Evolutionary conservation across 768 basidiomycete species (phyloP), one percentile per base, ranked within the genome.

Genomic region (Lactarius indigo): DNA sequence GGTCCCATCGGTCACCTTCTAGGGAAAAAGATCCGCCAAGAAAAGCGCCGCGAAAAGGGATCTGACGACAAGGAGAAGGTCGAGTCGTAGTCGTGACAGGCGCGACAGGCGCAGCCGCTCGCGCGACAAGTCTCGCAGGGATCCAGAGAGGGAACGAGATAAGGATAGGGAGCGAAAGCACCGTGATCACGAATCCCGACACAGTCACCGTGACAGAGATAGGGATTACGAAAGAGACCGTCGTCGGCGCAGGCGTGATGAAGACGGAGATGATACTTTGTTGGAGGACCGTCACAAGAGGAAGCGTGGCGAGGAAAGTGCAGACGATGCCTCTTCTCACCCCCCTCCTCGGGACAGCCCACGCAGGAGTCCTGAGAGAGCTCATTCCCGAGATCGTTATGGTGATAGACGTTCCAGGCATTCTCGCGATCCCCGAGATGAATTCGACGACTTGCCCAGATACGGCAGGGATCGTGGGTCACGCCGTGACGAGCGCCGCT

Each of bases 1-100:
- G 84, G 65, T 92, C 90, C 57, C 89, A 91, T 72, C 82, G 85
- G 68, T 93, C 92, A 12, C 79, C 78, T 61, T 92, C 91, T 28
- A 81, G 84, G 71, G 90, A 89, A 63, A 79, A 81, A 59, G 79
- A 89, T n/a, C 59, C 83, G 80, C 71, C 80, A 82, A 64, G 87
- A 87, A 41, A 81, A 79, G 63, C 82, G 84, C 26, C 80, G 84
- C 41, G 84, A 89, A 4, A 79, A 75, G 59, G 81, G 84, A 33
- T 59, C 68, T 41, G 87, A 85, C 68, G 85, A 83, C 68, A 83
- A 79, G 69, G 69, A 82, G 83, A 60, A 87, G 86, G 72, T 84
- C 84, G 44, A 90, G 89, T 71, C 82, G 86, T 59, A 87, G 88
- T 73, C 80, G 76, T 39, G 77, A 83, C 66, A 79, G 81, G 60